Percentiles rank a stretch among this genome's conserved stretches.
phyloP scores from a whole-genome alignment of 441 rosid genomes.

The Flueggea neowawraea region DNA sequence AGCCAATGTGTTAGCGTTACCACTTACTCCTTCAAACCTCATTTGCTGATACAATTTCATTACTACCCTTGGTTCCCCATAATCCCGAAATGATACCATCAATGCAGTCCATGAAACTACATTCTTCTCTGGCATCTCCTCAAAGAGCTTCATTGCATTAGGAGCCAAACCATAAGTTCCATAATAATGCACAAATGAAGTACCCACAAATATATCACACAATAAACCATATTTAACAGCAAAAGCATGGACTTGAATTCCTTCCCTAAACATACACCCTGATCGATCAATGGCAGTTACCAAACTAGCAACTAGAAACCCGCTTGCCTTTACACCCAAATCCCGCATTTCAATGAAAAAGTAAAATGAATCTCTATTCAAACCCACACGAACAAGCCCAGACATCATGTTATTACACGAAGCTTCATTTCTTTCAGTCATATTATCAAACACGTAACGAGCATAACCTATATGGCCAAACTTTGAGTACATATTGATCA shows the following conservation, averaged over 20 bases:
- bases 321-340: slow-evolving; percentile 48
- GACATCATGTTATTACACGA: slow-evolving; percentile 89
- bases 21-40: slow-evolving; percentile 50
- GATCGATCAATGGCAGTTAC: slow-evolving; percentile 73
- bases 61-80: slow-evolving; percentile 50
- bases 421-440: slow-evolving; percentile 55
- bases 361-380: slow-evolving; percentile 34
- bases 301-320: slow-evolving; percentile 71
- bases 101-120: slow-evolving; percentile 94
- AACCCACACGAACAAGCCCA: slow-evolving; percentile 54
- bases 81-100: slow-evolving; percentile 67
- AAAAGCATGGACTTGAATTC: slow-evolving; percentile 66
- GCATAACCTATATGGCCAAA: slow-evolving; percentile 45
- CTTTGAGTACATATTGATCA: slow-evolving; percentile 55
- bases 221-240: slow-evolving; percentile 50
- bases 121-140: slow-evolving; percentile 78
- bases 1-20: slow-evolving; percentile 73
- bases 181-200: slow-evolving; percentile 78
- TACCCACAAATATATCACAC: slow-evolving; percentile 71
- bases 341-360: slow-evolving; percentile 46
- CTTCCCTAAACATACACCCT: slow-evolving; percentile 52
- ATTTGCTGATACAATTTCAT: slow-evolving; percentile 41
- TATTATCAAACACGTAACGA: slow-evolving; percentile 68
- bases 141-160: slow-evolving; percentile 57
- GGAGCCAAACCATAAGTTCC: slow-evolving; percentile 48